Base-by-base conservation (phyloP, 2,329 filamentous ascomycete species). In the Tolypocladium pustulatum region DNA sequence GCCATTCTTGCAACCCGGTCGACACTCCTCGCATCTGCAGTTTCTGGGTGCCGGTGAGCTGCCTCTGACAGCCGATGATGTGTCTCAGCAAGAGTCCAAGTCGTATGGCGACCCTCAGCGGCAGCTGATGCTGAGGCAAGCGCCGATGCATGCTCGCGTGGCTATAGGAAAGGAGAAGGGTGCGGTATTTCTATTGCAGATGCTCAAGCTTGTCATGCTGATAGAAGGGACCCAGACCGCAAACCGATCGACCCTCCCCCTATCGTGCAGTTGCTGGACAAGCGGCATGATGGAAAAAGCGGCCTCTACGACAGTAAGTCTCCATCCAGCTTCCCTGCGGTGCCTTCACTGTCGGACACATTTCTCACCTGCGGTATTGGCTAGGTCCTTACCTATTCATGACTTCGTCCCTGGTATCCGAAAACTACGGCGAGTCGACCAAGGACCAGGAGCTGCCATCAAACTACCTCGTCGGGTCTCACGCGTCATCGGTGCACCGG, bases 161-260 rank as follows among this genome's bases (percentile, higher is more conserved):
- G 82, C 86, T 51, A 79, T 86, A 63, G 85, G 85, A 64, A 91
- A 91, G 71, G 88, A 91, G 68, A 91, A 91, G 78, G 82, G 87
- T 88, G 73, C 57, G 72, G 9, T 3, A n/a, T 22, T 15, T 46
- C 13, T 13, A 15, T 52, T n/a, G 46, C 27, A n/a, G 46, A 32
- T 12, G 17, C 17, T 4, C 1, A 20, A 2, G 27, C 4, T 20
- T 34, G 3, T n/a, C 17, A 53, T 36, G 54, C 54, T 60, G 46
- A 58, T 41, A 27, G 17, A n/a, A 32, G 8, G 34, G 13, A 46
- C 30, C 36, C 54, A 89, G 88, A 90, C 68, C 86, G 91, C 64
- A 95, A 95, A 72, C 90, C 91, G 9, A 84, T 96, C 67, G 91
- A 96, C 70, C 91, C 92, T 56, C 91, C 91, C 15, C 91, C 91